Evolutionary conservation across 306 rosid species (phyloP), one percentile per base, ranked within the genome.

Genomic region (Cyamopsis tetragonoloba): DNA sequence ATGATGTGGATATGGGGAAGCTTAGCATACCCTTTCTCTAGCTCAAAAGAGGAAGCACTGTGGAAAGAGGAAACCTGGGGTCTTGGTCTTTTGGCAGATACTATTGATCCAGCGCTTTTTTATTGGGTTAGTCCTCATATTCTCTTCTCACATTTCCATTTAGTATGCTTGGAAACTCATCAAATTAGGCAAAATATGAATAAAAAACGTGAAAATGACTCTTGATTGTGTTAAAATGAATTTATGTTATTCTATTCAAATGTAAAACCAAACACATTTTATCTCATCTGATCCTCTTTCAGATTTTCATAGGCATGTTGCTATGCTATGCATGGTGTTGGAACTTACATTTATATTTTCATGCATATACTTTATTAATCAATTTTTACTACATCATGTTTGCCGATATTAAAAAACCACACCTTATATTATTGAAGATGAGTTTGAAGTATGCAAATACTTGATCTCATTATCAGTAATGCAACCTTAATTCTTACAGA

Each of bases 1-100:
- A 77, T 86, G 85, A 82, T 88, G 86, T 88, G 91, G 80, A 83
- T 88, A 24, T 88, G 87, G 87, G 89, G 96, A 83, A 83, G 88
- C 71, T 0, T 54, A 34, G 88, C 91, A 1, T 84, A 72, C 66
- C 91, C 91, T 31, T 88, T 88, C 69, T 75, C 83, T n/a, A 49
- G 49, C 50, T 28, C 18, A 59, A 73, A 30, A 30, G 96, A 88
- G 81, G 76, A 73, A 50, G 35, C 80, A 20, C 77, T 88, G 53
- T 88, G 96, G 91, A 70, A 73, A 38, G 75, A 73, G 7, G 85
- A 67, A 46, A 73, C 53, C 7, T 88, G 96, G 96, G 81, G 79
- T 32, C 70, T 86, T 12, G 61, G 46, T 14, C 80, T 88, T 7
- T 57, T 88, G 62, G 82, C 79, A 6, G 91, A 81, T 28, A 0